phyloP scores from a whole-genome alignment of 139 green algal genomes.

The Chlamydomonas eustigma region DNA sequence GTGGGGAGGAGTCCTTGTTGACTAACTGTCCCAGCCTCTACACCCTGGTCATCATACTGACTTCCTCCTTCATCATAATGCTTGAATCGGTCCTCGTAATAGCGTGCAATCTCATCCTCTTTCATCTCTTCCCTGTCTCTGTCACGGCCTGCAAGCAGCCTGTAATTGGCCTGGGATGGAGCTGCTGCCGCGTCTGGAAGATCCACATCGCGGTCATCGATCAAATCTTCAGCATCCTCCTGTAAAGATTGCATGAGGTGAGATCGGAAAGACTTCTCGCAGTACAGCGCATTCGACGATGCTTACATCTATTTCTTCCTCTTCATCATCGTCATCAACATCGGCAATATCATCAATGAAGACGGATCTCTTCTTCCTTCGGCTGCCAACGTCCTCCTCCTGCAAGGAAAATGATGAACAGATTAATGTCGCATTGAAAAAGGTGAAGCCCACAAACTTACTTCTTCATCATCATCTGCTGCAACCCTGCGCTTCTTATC shows the following conservation, averaged over 20 bases:
- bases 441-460: not conserved
- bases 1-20: constrained; percentile 91
- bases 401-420: constrained; percentile 5
- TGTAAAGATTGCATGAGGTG: constrained; percentile 24
- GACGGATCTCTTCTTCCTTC: constrained; percentile 30
- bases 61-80: constrained; percentile 20
- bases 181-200: constrained; percentile 25
- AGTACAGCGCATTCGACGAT: not conserved
- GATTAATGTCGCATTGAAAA: not conserved
- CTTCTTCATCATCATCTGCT: constrained; percentile 63
- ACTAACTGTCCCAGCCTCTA: constrained; percentile 57
- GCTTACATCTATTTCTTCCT: constrained; percentile 73
- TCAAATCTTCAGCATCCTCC: constrained; percentile 73
- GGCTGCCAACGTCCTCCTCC: constrained; percentile 26
- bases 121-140: constrained; percentile 57
- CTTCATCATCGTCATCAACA: constrained; percentile 80
- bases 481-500: constrained; percentile 78
- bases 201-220: constrained; percentile 60
- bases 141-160: not conserved
- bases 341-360: constrained; percentile 91
- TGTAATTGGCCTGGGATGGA: constrained; percentile 13
- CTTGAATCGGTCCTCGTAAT: constrained; percentile 78
- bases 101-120: constrained; percentile 77
- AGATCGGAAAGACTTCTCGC: not conserved
- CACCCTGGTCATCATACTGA: constrained; percentile 26